Conservation (phyloP, 2,329 filamentous ascomycete genomes). For the Botrytis byssoidea region DNA sequence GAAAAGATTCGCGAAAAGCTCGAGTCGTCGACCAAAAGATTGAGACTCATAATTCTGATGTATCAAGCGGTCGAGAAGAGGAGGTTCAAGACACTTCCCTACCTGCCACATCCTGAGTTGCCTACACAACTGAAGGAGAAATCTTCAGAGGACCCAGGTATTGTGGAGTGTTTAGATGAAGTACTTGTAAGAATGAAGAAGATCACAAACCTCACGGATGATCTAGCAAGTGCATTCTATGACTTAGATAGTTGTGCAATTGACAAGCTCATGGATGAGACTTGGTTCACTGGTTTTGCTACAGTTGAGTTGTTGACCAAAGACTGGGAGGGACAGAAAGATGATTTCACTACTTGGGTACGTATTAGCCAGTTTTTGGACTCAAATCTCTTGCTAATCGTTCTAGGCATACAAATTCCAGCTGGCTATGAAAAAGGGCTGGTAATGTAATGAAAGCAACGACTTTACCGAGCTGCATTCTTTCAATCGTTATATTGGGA, state of each 20-base stretch:
- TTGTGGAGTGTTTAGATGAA: constrained; percentile 50
- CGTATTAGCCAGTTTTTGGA: constrained; percentile 10
- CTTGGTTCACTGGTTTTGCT: constrained; percentile 58
- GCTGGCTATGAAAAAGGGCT: constrained; percentile 34
- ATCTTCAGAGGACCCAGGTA: constrained; percentile 24
- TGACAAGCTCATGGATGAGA: constrained; percentile 56
- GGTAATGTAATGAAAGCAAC: background rate
- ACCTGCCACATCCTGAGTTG: constrained; percentile 43
- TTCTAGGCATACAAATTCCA: constrained; percentile 35
- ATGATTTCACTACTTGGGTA: constrained; percentile 77
- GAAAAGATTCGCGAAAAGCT: constrained; percentile 64
- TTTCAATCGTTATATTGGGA: background rate
- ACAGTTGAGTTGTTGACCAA: constrained; percentile 55
- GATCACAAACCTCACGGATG: constrained; percentile 67
- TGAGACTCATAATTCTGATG: constrained; percentile 66
- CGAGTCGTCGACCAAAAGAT: constrained; percentile 59
- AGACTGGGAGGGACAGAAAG: constrained; percentile 63
- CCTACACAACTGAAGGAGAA: constrained; percentile 32
- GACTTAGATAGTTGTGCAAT: constrained; percentile 60
- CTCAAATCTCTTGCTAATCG: constrained; percentile 16
- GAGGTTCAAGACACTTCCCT: constrained; percentile 59
- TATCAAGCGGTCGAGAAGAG: constrained; percentile 70
- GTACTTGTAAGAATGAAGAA: constrained; percentile 55
- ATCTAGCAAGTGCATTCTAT: constrained; percentile 72
- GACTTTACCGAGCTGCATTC: background rate